phyloP scores from a whole-genome alignment of 495 filamentous ascomycete genomes.

The Amphirosellinia nigrospora region DNA sequence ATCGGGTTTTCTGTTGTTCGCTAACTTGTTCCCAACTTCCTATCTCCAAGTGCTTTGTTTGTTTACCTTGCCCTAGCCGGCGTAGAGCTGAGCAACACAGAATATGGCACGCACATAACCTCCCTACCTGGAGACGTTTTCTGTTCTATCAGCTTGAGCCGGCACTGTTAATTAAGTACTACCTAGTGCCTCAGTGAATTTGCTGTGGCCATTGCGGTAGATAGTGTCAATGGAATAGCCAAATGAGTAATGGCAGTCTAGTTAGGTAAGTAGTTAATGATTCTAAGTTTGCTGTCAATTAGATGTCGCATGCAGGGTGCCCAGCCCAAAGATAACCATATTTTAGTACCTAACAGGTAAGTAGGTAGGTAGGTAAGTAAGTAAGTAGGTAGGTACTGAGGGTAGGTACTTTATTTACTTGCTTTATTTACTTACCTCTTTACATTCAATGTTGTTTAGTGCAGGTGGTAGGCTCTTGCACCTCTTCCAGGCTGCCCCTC shows the following conservation, averaged over 20 bases:
- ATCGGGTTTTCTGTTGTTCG: neutral
- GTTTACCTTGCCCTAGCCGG: neutral
- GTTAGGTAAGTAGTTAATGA: neutral
- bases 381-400: neutral
- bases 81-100: neutral
- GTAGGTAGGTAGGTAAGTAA: neutral
- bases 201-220: neutral
- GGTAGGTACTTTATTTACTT: neutral
- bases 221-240: neutral
- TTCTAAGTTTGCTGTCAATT: neutral
- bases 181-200: neutral
- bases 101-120: neutral
- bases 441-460: neutral
- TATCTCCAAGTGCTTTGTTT: neutral
- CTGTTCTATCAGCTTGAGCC: no score
- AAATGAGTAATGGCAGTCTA: neutral
- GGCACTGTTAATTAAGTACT: neutral
- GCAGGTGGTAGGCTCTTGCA: neutral
- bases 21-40: neutral
- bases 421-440: neutral
- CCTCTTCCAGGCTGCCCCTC: conserved; percentile 2
- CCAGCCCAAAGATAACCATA: neutral
- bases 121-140: no score
- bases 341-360: neutral
- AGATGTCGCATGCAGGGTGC: neutral